Evolutionary conservation across 108 stramenopile species (phyloP), one percentile per base, ranked within the genome.

Genomic region (Nitzschia sp.): DNA sequence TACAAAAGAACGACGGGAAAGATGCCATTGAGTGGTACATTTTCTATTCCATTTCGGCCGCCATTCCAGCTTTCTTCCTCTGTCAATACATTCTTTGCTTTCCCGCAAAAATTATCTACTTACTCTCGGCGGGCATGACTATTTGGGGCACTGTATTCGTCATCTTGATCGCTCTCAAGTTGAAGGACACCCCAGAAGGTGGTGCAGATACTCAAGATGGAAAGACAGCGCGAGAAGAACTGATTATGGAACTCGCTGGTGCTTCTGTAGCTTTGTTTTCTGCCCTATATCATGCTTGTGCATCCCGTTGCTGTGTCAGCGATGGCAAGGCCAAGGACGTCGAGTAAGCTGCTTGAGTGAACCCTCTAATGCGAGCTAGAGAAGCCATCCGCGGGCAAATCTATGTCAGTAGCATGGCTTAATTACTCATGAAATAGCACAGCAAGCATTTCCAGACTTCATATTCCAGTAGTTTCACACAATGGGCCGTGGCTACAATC

Each of bases 121-220:
- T 36, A 21, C 29, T 77, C 21, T 26, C 70, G 21, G 34, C 58
- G 17, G 55, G 46, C 15, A 71, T 70, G 55, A 17, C 28, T 46
- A 55, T 77, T 58, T 77, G 76, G 76, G 56, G 70, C 29, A 49
- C 53, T 36, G 59, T 68, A 15, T 48, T 55, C 18, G 59, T 77
- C 28, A 55, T 77, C 11, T 64, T 70, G 65, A 28, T 53, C 42
- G 23, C 59, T 17, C 47, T 77, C 36, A 65, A 77, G 17, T 3
- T 77, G n/a, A 3, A 0, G 27, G 32, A 45, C 47, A 48, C 36
- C 29, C 59, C 51, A 1, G 55, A 59, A 36, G 58, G 17, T 25
- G 59, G 31, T 11, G 46, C 31, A 0, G 56, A 54, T 26, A 61
- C 33, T 26, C 42, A 63, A 25, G 59, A 51, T 19, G 33, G 30